A percentile compares a stretch with the other conserved stretches of the same genome.
Evolutionary conservation across 108 stramenopile species (phyloP).

Genomic region (Phaeodactylum tricornutum): DNA sequence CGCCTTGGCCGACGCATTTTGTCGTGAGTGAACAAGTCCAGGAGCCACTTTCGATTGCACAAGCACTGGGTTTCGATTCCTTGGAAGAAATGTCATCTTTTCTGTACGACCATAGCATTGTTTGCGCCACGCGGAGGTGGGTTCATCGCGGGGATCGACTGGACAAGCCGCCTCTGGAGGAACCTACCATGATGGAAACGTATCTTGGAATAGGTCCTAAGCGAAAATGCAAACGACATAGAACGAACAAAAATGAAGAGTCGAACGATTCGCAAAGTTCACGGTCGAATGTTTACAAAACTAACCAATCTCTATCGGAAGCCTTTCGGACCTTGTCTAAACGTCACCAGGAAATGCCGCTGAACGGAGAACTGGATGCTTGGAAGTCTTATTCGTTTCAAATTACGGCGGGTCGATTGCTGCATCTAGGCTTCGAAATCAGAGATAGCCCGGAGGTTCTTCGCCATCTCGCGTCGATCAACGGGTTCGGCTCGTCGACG

Average conservation of each 20-base stretch:
- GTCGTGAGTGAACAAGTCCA: constrained; percentile 1
- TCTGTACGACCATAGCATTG: constrained; percentile 1
- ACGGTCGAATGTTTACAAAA: not conserved
- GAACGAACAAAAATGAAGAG: not conserved
- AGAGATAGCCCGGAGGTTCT: constrained; percentile 11
- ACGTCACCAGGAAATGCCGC: constrained; percentile 4
- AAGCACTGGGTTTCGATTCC: not conserved
- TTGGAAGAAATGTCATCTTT: constrained; percentile 2
- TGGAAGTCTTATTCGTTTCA: constrained; percentile 10
- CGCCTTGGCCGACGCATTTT: not conserved
- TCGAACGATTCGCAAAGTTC: not conserved
- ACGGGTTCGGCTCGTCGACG: constrained; percentile 27
- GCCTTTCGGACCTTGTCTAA: constrained; percentile 1
- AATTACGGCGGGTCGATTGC: constrained; percentile 13
- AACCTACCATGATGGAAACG: not conserved
- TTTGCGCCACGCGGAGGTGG: constrained; percentile 4
- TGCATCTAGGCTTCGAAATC: constrained; percentile 40
- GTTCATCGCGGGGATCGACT: not conserved
- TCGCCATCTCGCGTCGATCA: constrained; percentile 7
- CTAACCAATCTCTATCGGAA: not conserved
- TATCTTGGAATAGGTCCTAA: not conserved
- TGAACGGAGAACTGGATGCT: not conserved
- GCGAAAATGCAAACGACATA: not conserved
- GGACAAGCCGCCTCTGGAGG: not conserved
- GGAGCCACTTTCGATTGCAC: not conserved